These are phyloP conservation scores for Glycine soja DNA, from an alignment of 306 rosid species.

Conservation along the genomic window DNA sequence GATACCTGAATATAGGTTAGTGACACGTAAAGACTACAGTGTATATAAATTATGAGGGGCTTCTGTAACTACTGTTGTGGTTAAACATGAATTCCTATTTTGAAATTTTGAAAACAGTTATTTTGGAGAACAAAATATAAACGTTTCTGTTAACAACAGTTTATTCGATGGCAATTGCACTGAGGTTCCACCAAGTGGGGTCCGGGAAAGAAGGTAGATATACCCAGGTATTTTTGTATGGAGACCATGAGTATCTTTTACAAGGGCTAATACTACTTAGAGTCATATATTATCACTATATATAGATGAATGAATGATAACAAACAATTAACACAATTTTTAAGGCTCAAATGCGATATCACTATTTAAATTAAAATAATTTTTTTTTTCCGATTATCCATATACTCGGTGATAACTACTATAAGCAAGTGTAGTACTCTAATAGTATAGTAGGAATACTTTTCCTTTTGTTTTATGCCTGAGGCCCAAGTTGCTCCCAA, in stretches of 20 bases:
- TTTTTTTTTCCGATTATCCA: no score
- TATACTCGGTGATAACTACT: no score
- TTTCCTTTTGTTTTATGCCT: not conserved
- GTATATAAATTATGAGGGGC: slow-evolving; percentile 5
- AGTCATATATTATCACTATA: no score
- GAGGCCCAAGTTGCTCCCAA: not conserved
- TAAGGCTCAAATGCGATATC: no score
- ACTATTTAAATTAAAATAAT: no score
- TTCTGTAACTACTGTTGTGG: not conserved
- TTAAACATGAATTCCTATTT: not conserved
- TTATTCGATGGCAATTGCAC: not conserved
- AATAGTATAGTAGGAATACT: no score
- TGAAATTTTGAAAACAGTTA: not conserved
- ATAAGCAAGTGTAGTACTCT: no score
- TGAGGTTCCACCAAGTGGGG: not conserved
- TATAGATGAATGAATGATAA: no score
- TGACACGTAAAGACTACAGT: not conserved
- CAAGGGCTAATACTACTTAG: no score
- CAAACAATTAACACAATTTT: no score
- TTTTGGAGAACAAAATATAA: not conserved
- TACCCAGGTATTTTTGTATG: no score
- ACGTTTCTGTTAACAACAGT: not conserved
- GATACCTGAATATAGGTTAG: not conserved
- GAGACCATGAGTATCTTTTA: no score
- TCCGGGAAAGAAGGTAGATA: not conserved